These are phyloP conservation scores for Ophiostoma pallidulum DNA, from an alignment of 2,329 filamentous ascomycete species.

Conservation along the genomic window DNA sequence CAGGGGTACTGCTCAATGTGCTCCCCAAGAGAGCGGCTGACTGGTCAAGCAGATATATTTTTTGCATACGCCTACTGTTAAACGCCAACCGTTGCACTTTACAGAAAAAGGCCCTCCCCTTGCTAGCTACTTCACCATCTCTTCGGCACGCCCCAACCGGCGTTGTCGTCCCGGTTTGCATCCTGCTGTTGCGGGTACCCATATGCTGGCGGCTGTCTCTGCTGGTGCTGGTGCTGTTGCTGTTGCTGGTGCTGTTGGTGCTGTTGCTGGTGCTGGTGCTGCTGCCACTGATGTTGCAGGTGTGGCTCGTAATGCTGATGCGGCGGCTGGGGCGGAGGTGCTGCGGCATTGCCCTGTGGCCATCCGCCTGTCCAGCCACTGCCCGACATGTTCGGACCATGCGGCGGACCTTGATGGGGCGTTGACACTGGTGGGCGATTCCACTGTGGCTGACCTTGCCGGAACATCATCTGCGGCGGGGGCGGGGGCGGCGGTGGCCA, in stretches of 20 bases:
- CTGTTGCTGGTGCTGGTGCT: not conserved
- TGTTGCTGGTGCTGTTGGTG: not conserved
- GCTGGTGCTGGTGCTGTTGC: not conserved
- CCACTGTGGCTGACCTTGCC: not conserved
- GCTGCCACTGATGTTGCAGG: slow-evolving; percentile 4
- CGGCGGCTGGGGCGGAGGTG: not conserved
- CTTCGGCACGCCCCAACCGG: not conserved
- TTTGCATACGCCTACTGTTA: not conserved
- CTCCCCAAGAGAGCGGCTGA: too few relatives aligned
- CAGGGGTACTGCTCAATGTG: too few relatives aligned
- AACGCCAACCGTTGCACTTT: too few relatives aligned
- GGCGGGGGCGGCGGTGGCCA: slow-evolving; percentile 13
- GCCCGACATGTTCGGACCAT: not conserved
- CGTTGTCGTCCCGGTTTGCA: not conserved
- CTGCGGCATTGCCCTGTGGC: not conserved
- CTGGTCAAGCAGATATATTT: too few relatives aligned
- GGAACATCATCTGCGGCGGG: not conserved
- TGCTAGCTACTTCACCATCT: too few relatives aligned
- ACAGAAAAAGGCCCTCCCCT: too few relatives aligned
- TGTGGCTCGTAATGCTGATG: slow-evolving; percentile 3
- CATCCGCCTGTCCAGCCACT: not conserved
- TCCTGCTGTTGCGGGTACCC: not conserved
- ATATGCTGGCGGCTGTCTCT: not conserved
- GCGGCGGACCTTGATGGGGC: too few relatives aligned
- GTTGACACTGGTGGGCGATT: not conserved